These are phyloP conservation scores for Venturiaceae sp. DNA, from an alignment of 2,329 filamentous ascomycete species.

Conservation along the genomic window DNA sequence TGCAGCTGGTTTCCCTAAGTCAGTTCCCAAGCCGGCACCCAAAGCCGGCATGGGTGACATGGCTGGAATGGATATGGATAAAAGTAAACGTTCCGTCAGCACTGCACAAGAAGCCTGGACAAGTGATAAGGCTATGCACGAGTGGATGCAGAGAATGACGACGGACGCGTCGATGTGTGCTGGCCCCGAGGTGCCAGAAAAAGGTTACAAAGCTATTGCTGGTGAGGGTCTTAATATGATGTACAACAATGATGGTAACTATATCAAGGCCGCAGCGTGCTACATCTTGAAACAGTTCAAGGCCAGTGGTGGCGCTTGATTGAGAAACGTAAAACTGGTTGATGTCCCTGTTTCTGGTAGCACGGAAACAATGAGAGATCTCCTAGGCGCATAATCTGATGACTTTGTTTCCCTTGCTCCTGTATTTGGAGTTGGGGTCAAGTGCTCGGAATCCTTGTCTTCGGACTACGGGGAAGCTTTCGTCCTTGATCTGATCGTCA, in stretches of 20 bases:
- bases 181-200: not conserved
- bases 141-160: too few species aligned
- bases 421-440: too few species aligned
- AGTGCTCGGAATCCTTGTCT: too few species aligned
- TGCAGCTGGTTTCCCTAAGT: not conserved
- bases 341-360: too few species aligned
- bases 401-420: too few species aligned
- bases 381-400: too few species aligned
- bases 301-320: not conserved
- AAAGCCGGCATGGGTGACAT: not conserved
- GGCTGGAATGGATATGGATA: not conserved
- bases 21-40: not conserved
- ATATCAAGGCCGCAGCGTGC: conserved; percentile 1
- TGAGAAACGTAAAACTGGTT: too few species aligned
- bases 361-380: too few species aligned
- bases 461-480: too few species aligned
- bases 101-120: too few species aligned
- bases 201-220: not conserved
- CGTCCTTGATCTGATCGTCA: too few species aligned
- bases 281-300: conserved; percentile 1
- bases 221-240: not conserved
- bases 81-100: not conserved
- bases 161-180: not conserved
- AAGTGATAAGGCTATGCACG: too few species aligned
- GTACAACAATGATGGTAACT: conserved; percentile 2